Evolutionary conservation across 805 yeast genomes (phyloP).

Genomic region (Wickerhamiella occidentalis): DNA sequence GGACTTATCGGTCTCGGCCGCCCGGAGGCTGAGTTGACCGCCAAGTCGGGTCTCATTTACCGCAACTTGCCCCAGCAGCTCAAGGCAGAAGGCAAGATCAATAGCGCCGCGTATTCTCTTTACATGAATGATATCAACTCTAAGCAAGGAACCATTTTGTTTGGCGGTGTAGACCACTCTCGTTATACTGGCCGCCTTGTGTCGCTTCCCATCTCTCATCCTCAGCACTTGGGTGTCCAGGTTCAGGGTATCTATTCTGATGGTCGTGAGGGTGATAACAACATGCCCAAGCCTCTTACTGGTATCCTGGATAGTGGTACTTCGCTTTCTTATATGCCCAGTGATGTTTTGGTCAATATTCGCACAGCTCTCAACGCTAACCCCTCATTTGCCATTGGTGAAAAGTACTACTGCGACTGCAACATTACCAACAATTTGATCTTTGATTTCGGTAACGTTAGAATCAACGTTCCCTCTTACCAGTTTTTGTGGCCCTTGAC

Average conservation of each 20-base stretch:
- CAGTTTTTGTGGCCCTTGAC: slow-evolving; percentile 29
- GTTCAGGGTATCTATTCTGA: slow-evolving; percentile 23
- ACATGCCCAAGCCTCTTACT: slow-evolving; percentile 20
- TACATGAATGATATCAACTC: slow-evolving; percentile 38
- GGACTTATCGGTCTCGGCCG: slow-evolving; percentile 41
- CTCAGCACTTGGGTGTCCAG: slow-evolving; percentile 27
- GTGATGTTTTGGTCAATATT: slow-evolving; percentile 25
- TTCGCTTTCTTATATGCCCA: slow-evolving; percentile 39
- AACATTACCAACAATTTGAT: slow-evolving; percentile 25
- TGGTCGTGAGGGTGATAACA: slow-evolving; percentile 21
- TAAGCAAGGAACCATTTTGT: slow-evolving; percentile 39
- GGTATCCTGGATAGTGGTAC: slow-evolving; percentile 48
- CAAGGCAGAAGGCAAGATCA: slow-evolving; percentile 46
- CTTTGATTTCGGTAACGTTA: slow-evolving; percentile 25
- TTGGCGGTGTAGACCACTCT: slow-evolving; percentile 45
- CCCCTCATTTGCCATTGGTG: slow-evolving; percentile 28
- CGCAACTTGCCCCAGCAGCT: slow-evolving; percentile 55
- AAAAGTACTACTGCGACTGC: slow-evolving; percentile 30
- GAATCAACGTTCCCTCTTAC: slow-evolving; percentile 26
- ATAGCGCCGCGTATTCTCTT: slow-evolving; percentile 50
- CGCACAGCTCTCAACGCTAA: slow-evolving; percentile 31
- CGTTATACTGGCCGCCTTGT: slow-evolving; percentile 36
- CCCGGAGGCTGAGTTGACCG: slow-evolving; percentile 42
- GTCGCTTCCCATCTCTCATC: slow-evolving; percentile 30
- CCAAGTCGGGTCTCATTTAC: slow-evolving; percentile 30